A percentile compares a stretch with the other conserved stretches of the same genome.
Conservation (phyloP, 2,329 filamentous ascomycete genomes). For the Rhexocercosporidium sp. region DNA sequence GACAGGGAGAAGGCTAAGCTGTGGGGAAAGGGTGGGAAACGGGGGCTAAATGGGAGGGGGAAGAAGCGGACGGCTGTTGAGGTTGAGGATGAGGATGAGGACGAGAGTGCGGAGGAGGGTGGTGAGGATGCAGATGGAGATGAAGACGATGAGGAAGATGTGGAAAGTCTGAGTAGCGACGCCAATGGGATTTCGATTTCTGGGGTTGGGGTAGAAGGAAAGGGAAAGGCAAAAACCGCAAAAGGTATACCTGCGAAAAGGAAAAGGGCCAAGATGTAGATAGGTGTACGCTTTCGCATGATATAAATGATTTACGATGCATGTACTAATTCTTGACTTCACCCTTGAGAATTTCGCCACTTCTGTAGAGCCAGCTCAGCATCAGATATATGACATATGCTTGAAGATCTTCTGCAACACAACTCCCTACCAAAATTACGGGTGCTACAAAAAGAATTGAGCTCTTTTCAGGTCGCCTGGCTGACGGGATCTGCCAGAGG, state of each 20-base stretch:
- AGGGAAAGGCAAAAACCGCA: conserved; percentile 19
- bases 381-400: too few relatives aligned
- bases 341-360: too few relatives aligned
- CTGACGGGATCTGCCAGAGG: too few relatives aligned
- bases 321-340: too few relatives aligned
- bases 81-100: conserved; percentile 13
- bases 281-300: neutral
- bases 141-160: conserved; percentile 21
- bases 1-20: conserved; percentile 35
- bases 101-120: conserved; percentile 12
- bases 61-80: conserved; percentile 13
- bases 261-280: conserved; percentile 11
- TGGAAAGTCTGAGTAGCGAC: conserved; percentile 22
- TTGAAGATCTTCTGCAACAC: too few relatives aligned
- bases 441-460: too few relatives aligned
- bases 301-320: neutral
- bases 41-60: conserved; percentile 16
- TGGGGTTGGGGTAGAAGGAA: conserved; percentile 15
- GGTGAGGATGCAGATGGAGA: conserved; percentile 12
- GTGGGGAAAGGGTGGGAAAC: conserved; percentile 28
- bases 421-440: too few relatives aligned
- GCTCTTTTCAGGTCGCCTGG: too few relatives aligned
- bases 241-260: conserved; percentile 13
- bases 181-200: conserved; percentile 11
- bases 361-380: too few relatives aligned